These are phyloP conservation scores for Phytophthora agathidicida DNA, from an alignment of 352 stramenopile species.

Conservation along the genomic window DNA sequence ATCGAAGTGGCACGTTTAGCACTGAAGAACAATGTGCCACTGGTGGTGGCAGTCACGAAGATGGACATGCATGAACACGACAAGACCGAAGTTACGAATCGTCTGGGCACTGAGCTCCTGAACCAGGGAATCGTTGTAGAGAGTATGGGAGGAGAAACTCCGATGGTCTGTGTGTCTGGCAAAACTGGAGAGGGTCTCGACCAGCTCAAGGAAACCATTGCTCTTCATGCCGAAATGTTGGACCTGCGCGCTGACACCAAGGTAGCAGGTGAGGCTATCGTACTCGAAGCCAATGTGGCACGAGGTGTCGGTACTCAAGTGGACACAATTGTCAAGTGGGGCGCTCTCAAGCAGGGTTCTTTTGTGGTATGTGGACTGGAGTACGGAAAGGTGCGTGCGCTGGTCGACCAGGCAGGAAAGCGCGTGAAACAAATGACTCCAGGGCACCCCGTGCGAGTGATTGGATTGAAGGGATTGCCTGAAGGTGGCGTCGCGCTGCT, in stretches of 20 bases:
- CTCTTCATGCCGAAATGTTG: slow-evolving; percentile 96
- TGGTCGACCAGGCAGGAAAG: slow-evolving; percentile 76
- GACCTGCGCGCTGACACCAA: slow-evolving; percentile 94
- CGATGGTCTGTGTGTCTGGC: slow-evolving; percentile 95
- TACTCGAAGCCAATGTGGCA: slow-evolving; percentile 97
- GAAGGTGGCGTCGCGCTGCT: slow-evolving; percentile 81
- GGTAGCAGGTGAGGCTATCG: slow-evolving; percentile 91
- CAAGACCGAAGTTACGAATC: slow-evolving; percentile 63
- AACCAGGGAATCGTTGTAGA: slow-evolving; percentile 94
- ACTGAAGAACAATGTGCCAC: slow-evolving; percentile 93
- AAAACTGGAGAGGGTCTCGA: slow-evolving; percentile 95
- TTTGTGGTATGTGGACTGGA: slow-evolving; percentile 96
- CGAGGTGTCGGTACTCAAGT: slow-evolving; percentile 94
- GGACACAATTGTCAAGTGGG: slow-evolving; percentile 97
- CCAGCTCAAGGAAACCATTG: slow-evolving; percentile 96
- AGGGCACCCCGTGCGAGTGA: slow-evolving; percentile 90
- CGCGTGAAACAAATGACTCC: slow-evolving; percentile 90
- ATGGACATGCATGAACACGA: slow-evolving; percentile 91
- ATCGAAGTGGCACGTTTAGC: slow-evolving; percentile 95
- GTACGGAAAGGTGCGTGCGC: slow-evolving; percentile 92
- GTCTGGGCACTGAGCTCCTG: slow-evolving; percentile 90
- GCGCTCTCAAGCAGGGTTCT: slow-evolving; percentile 94
- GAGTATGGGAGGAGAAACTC: slow-evolving; percentile 93
- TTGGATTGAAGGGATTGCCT: slow-evolving; percentile 87
- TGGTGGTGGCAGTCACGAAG: slow-evolving; percentile 99